These are phyloP conservation scores for Allium sativum DNA, from an alignment of 106 monocot species.

Conservation along the genomic window DNA sequence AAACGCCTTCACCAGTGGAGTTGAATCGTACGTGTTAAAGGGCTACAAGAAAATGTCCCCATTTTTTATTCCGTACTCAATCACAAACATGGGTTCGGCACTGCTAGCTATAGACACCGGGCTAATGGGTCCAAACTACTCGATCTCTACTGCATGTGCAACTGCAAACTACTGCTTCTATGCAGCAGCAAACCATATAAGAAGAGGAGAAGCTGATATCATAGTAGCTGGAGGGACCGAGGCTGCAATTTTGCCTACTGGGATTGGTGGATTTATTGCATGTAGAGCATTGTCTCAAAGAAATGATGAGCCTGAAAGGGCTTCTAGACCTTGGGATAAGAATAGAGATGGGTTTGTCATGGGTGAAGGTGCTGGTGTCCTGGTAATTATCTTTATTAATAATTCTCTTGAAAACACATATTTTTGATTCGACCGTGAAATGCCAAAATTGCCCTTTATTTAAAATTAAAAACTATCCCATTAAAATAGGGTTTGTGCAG, in stretches of 20 bases:
- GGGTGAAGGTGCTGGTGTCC: conserved; percentile 37
- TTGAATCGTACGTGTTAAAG: conserved; percentile 13
- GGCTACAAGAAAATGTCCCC: conserved; percentile 28
- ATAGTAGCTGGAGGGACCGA: conserved; percentile 48
- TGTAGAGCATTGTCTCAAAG: conserved; percentile 43
- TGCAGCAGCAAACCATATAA: conserved; percentile 53
- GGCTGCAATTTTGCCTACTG: conserved; percentile 30
- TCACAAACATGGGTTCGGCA: conserved; percentile 41
- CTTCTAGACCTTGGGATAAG: conserved; percentile 45
- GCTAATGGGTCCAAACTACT: conserved; percentile 45
- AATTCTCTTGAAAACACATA: too few species aligned
- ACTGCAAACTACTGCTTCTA: conserved; percentile 50
- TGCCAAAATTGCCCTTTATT: too few species aligned
- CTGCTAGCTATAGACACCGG: conserved; percentile 36
- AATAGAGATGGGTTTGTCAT: conserved; percentile 39
- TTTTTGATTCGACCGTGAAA: too few species aligned
- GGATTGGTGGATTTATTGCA: conserved; percentile 31
- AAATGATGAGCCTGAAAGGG: conserved; percentile 28
- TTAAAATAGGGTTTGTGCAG: too few species aligned
- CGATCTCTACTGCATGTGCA: conserved; percentile 46
- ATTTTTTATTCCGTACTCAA: conserved; percentile 35
- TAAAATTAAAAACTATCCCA: too few species aligned
- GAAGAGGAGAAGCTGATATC: conserved; percentile 43
- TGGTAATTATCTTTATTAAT: too few species aligned
- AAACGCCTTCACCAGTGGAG: conserved; percentile 17